Evolutionary conservation across 225 moss, liverwort and hornwort species (phyloP), one percentile per base, ranked within the genome.

Genomic region (Ulota crispa): DNA sequence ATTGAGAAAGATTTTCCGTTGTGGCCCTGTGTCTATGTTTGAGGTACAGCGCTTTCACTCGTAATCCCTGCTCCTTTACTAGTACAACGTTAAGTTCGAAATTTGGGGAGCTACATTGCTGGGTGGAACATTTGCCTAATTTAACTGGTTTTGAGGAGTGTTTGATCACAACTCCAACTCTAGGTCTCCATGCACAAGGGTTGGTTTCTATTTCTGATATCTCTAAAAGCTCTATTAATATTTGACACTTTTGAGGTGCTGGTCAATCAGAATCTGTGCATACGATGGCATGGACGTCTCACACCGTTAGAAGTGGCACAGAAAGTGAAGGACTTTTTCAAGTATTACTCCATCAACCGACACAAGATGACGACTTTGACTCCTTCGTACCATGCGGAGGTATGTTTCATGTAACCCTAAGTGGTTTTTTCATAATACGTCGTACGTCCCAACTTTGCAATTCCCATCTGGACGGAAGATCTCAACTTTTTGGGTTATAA

Each of bases 21-120:
- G 92, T 83, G 96, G 95, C 16, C 96, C 93, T 18, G 95, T 99
- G 37, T 92, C 95, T 56, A 95, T 99, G 95, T 99, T 99, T 86
- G 85, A 92, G 93, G 95, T 95, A 70, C 59, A 63, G 9, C 63
- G 42, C 80, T 37, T 50, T 72, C 13, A 9, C 20, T 54, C 12
- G 13, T 9, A 26, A 26, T 55, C 24, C 34, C 34, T 47, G 24
- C 61, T 42, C 68, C 68, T 78, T 86, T 4, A 26, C 4, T 32
- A 45, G 23, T 42, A 28, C 13, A 4, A 27, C 54, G 12, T 63
- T 27, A n/a, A 66, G 43, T 69, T 75, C 23, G 14, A 68, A 78
- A 68, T 62, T 23, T 59, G 7, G 14, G 59, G 7, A 81, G 20
- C 72, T 60, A 41, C 66, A 30, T 30, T 42, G 14, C 53, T 68